These are phyloP conservation scores for Stagonosporopsis vannaccii DNA, from an alignment of 2,329 filamentous ascomycete species.

Conservation along the genomic window DNA sequence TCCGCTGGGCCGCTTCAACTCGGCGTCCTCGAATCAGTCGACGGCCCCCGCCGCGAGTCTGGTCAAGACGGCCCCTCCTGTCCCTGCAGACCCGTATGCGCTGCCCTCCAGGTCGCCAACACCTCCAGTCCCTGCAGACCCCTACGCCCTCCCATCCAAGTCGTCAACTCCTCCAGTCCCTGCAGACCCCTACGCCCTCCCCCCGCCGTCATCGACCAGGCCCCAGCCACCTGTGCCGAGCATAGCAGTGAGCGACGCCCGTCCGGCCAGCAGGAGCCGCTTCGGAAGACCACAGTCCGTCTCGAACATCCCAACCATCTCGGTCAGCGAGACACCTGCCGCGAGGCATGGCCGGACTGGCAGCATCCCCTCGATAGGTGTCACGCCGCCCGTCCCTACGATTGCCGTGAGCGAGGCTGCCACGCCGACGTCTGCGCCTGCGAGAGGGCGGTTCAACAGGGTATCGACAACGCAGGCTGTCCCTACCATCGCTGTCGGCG, in stretches of 20 bases:
- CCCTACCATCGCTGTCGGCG: slow-evolving; percentile 40
- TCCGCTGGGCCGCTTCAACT: slow-evolving; percentile 39
- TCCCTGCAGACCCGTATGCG: slow-evolving; percentile 8
- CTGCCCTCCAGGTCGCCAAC: slow-evolving; percentile 15
- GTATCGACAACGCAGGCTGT: slow-evolving; percentile 29
- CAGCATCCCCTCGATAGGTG: slow-evolving; percentile 29
- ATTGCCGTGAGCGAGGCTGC: slow-evolving; percentile 35
- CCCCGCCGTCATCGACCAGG: too few relatives aligned
- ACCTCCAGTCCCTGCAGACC: slow-evolving; percentile 7
- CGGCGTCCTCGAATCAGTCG: slow-evolving; percentile 20
- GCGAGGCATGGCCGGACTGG: slow-evolving; percentile 23
- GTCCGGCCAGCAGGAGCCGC: not conserved
- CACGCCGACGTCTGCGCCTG: slow-evolving; percentile 1
- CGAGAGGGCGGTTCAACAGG: slow-evolving; percentile 10
- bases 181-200: slow-evolving; percentile 16
- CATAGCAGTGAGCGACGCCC: slow-evolving; percentile 21
- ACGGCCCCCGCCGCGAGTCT: slow-evolving; percentile 44
- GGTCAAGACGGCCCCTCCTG: too few relatives aligned
- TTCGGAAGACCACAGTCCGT: slow-evolving; percentile 15
- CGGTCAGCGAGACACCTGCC: slow-evolving; percentile 34
- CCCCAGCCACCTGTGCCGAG: slow-evolving; percentile 16
- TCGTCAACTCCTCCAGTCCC: slow-evolving; percentile 16
- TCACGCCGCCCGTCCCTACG: slow-evolving; percentile 31
- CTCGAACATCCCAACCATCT: slow-evolving; percentile 24
- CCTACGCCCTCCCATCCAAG: slow-evolving; percentile 20